phyloP scores from a whole-genome alignment of 2,329 filamentous ascomycete genomes.

The Hawksworthiomyces lignivorus region DNA sequence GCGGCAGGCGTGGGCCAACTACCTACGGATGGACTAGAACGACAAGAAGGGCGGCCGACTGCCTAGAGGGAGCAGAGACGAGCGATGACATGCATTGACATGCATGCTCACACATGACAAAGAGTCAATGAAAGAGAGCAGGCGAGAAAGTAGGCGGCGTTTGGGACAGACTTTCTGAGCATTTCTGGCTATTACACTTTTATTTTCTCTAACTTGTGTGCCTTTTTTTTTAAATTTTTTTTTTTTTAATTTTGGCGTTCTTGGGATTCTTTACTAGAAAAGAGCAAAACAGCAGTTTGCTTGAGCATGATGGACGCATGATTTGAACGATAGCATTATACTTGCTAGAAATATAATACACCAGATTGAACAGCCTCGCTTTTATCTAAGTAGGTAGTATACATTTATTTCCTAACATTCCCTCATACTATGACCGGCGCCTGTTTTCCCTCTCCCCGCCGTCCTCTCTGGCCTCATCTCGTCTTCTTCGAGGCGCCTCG shows the following conservation, averaged over 20 bases:
- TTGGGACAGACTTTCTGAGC: no score
- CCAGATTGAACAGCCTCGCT: no score
- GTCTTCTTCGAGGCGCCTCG: slow-evolving; percentile 20
- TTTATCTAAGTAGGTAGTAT: slow-evolving; percentile 1
- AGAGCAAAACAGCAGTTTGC: no score
- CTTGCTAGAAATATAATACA: no score
- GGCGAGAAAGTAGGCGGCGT: no score
- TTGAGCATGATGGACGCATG: no score
- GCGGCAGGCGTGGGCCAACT: slow-evolving; percentile 76
- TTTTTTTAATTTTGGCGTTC: neutral
- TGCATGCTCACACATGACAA: no score
- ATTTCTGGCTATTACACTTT: no score
- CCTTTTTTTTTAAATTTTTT: neutral
- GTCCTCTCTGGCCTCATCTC: slow-evolving; percentile 7
- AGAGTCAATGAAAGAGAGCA: no score
- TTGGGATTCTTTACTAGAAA: neutral
- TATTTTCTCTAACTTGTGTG: neutral
- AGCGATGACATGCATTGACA: neutral
- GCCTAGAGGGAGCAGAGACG: neutral
- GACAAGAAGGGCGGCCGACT: slow-evolving; percentile 1
- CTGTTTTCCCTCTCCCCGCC: slow-evolving; percentile 13
- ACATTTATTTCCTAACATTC: no score
- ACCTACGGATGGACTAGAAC: slow-evolving; percentile 35
- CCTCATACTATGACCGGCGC: no score
- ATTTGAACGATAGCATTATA: no score